Base-by-base conservation (phyloP, 805 yeast genomes). In the Teunomyces atbi region DNA sequence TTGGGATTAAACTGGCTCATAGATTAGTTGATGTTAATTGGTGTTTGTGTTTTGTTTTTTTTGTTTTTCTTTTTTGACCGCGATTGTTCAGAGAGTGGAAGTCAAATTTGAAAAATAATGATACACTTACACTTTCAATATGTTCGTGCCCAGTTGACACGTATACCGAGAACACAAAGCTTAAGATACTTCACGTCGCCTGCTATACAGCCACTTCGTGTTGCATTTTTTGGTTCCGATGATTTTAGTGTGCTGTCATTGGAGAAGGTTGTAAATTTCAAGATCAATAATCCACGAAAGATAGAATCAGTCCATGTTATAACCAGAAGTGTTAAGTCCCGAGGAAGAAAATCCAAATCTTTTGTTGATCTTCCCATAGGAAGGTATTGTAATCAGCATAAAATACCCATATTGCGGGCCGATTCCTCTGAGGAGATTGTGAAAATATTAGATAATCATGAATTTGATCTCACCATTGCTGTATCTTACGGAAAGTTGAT, bases 401-500 rank as follows among this genome's bases (percentile, higher is more conserved):
- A 8, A 3, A n/a, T 30, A 0, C 58, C 62, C 0, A 45, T 82
- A 1, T 58, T 68, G 6, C 62, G 85, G 32, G 88, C 86, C 0
- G 90, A 84, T 44, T 56, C 73, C 1, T 55, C 62, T 1, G 41
- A 52, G 0, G 84, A 78, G 21, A 77, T 72, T 11, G 41, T 54
- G 43, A 50, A 55, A 38, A 47, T 59, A 2, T 18, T 62, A 41
- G 48, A 52, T 0, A 40, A 49, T 0, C 47, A 60, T 1, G 45
- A 61, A 2, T 84, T 77, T 61, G 79, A 86, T 51, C 60, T 90
- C 52, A 84, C 90, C 0, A 73, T 94, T n/a, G 97, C 98, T 0
- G 97, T 90, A 1, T 89, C 97, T 0, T 94, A 82, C 62, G 99
- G 98, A 0, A 74, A 74, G 42, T 69, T 92, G 38, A 89, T 94